Evolutionary conservation across 2,329 filamentous ascomycete genomes (phyloP), one percentile per base, ranked within the genome.

Genomic region (Colletotrichum scovillei): DNA sequence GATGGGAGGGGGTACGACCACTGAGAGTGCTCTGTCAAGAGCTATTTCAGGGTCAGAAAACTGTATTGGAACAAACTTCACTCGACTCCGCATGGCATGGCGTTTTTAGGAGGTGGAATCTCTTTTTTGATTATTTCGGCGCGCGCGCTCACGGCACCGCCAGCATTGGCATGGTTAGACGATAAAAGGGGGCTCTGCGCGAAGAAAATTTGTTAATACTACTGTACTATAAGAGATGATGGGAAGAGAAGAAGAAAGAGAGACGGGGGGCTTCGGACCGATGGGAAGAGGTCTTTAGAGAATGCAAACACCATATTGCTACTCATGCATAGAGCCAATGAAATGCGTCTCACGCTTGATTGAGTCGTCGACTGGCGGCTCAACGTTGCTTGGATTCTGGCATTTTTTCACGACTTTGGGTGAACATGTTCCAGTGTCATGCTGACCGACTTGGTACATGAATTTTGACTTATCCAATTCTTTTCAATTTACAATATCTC

Each of bases 61-160:
- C 60, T 73, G 49, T 73, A 71, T 71, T 73, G 71, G 67, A 71
- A 73, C 67, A 73, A 63, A 74, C 72, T 75, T 75, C 74, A 74
- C 74, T 75, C 72, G 72, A 74, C 74, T 75, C 74, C 72, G 74
- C 74, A 75, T 75, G 74, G 74, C 74, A 75, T 73, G 74, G 74
- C 74, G 74, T 75, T 75, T 68, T 65, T 68, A 49, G 67, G 72
- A 65, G 38, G 53, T 65, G 71, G 52, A 28, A 24, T 42, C 52
- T 32, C 53, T 52, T 28, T 38, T 55, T 22, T 65, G 5, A 19
- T 42, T 69, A 57, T 62, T 59, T 57, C 38, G 67, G 71, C 70
- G 66, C 19, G 19, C 42, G 66, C 42, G 19, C 42, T 49, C 42
- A 49, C 46, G 66, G 71, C 71, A 73, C 67, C 71, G 71, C 71